Evolutionary conservation across 495 filamentous ascomycete genomes (phyloP), one percentile per base, ranked within the genome.

Genomic region (Hypoxylon fragiforme): DNA sequence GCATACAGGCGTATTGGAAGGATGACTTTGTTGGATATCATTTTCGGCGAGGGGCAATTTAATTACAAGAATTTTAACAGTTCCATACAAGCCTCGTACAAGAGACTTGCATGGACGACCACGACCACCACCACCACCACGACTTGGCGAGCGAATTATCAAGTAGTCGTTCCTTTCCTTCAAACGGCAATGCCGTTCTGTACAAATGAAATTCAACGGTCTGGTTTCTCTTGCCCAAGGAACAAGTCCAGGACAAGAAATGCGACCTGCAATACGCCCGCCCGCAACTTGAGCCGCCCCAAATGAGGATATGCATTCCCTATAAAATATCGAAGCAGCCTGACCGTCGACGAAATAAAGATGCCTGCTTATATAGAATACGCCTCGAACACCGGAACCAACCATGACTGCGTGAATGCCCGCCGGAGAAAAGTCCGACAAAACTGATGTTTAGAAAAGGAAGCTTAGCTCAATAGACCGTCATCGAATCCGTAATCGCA

Each of bases 341-440:
- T 58, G 44, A 52, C 46, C 62, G 35, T 60, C 31, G 56, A 60
- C 40, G 51, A 60, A 55, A 52, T 42, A 54, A 42, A 60, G 36
- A 60, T 64, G 60, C 60, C 43, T 57, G 50, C 63, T 58, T 59
- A 63, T 63, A 63, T 66, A 66, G 50, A 47, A 57, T 68, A 61
- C 65, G 62, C 67, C 67, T 53, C 38, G 21, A 70, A 70, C 67
- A 65, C 67, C 67, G 48, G 51, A 44, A 60, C 67, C 55, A 60
- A 60, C 60, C 69, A 62, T 64, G 65, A 64, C 60, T 59, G 68
- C 64, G 64, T 58, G 57, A 65, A 75, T 74, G 69, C 65, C 48
- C 20, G 46, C 52, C 47, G 44, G 48, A 45, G n/a, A 31, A 18
- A 26, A 57, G 39, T 31, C 37, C 39, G 51, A 38, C 51, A 37